Evolutionary conservation across 805 yeast species (phyloP), one percentile per base, ranked within the genome.

Genomic region (Saccharomycopsis javanensis): DNA sequence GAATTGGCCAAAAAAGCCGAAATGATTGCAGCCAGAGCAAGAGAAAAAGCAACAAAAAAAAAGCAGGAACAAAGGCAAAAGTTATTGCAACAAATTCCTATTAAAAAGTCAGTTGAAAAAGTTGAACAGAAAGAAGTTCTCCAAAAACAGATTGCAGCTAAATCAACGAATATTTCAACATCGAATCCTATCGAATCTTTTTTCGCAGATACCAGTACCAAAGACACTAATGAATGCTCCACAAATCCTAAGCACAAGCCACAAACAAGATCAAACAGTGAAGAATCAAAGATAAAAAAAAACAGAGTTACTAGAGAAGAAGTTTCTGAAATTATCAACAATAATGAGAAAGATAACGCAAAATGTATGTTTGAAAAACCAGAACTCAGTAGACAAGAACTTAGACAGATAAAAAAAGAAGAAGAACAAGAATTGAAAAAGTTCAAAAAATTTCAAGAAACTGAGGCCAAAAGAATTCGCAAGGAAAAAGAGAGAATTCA

Each of bases 1-100:
- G 42, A 18, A 20, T 25, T 52, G 15, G 55, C 55, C 8, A 52
- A 37, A 27, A 52, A 52, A 37, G 55, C 55, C 11, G 50, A 52
- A 16, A 37, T 35, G 48, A 42, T 42, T 10, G 48, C 48, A 42
- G 48, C 48, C 18, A 42, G 48, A 20, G 48, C 48, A 4, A 20
- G 48, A 42, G 28, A 42, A 42, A 42, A 20, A n/a, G 48, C 48
- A 20, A 23, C 23, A 28, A 18, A 20, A 25, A 42, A 42, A 20
- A 42, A 42, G 15, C 48, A 18, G 23, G 48, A 42, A 23, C 48
- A 42, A 42, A 4, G 23, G 28, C 23, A 42, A 42, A 20, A 42
- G n/a, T 5, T 10, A 2, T 16, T 42, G 6, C 48, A 18, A 16
- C 23, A 42, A 42, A 25, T 23, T 15, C 28, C 28, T 20, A 28